Percentiles rank a stretch among this genome's conserved stretches.
Evolutionary conservation across 306 rosid species (phyloP).

Genomic region (Abrus pulchellus): DNA sequence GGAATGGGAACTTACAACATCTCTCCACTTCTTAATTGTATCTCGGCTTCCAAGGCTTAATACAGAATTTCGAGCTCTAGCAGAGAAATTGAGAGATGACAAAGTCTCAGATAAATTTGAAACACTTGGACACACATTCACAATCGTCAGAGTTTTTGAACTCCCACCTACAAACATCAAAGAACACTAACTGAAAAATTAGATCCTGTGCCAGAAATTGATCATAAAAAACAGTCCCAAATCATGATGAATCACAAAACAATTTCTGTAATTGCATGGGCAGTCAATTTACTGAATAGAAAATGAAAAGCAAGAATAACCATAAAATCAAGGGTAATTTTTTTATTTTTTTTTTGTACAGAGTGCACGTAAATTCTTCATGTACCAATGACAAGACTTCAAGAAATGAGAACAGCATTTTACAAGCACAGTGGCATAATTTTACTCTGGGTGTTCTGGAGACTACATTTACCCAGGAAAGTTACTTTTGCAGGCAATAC

Average conservation of each 20-base stretch:
- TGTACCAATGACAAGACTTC: background rate
- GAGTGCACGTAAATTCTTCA: background rate
- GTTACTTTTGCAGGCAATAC: background rate
- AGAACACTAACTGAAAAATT: slow-evolving; percentile 23
- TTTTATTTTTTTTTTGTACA: background rate
- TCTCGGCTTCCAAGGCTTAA: slow-evolving; percentile 96
- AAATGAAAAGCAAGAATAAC: background rate
- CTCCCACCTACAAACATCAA: slow-evolving; percentile 73
- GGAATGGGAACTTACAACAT: slow-evolving; percentile 69
- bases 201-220: slow-evolving; percentile 17
- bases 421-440: no score
- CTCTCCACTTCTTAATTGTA: slow-evolving; percentile 96
- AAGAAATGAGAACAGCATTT: no score
- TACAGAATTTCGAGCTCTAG: slow-evolving; percentile 89
- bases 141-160: slow-evolving; percentile 90
- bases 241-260: background rate
- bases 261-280: background rate
- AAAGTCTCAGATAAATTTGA: slow-evolving; percentile 80
- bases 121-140: slow-evolving; percentile 80
- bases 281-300: slow-evolving; percentile 1
- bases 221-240: slow-evolving; percentile 17
- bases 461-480: background rate
- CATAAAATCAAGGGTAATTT: slow-evolving; percentile 2
- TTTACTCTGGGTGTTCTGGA: background rate
- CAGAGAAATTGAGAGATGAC: slow-evolving; percentile 78